These are phyloP conservation scores for Tuber borchii DNA, from an alignment of 495 filamentous ascomycete genomes.

Conservation along the genomic window DNA sequence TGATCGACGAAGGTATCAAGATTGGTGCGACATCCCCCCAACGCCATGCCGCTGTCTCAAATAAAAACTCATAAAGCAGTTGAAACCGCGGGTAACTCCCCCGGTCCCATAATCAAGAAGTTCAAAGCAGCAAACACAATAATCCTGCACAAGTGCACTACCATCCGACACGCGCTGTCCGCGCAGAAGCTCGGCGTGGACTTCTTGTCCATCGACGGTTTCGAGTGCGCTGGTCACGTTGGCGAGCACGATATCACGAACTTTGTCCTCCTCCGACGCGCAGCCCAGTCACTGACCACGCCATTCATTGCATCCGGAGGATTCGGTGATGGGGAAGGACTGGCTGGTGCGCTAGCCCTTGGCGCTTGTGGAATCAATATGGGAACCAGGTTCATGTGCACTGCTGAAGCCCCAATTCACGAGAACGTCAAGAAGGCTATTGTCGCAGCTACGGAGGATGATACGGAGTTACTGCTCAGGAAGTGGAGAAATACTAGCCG, in stretches of 20 bases:
- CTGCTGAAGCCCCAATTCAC: slow-evolving; percentile 86
- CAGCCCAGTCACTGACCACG: slow-evolving; percentile 72
- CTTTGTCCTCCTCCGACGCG: slow-evolving; percentile 83
- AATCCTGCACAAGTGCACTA: slow-evolving; percentile 96
- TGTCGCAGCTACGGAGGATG: slow-evolving; percentile 77
- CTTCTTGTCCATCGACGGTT: slow-evolving; percentile 93
- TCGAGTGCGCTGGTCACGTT: slow-evolving; percentile 95
- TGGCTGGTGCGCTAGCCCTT: slow-evolving; percentile 83
- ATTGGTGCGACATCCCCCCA: slow-evolving; percentile 46
- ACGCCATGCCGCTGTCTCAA: neutral
- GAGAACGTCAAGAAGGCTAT: slow-evolving; percentile 88
- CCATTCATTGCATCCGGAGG: slow-evolving; percentile 95
- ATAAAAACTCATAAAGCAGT: slow-evolving; percentile 46
- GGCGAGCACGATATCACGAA: slow-evolving; percentile 97
- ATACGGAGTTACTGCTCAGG: slow-evolving; percentile 80
- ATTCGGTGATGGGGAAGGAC: slow-evolving; percentile 88
- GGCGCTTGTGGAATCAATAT: slow-evolving; percentile 96
- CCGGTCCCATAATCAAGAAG: slow-evolving; percentile 81
- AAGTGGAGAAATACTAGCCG: slow-evolving; percentile 90
- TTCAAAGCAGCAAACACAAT: slow-evolving; percentile 72
- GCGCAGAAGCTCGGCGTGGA: slow-evolving; percentile 94
- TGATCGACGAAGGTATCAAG: slow-evolving; percentile 86
- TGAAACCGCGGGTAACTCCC: slow-evolving; percentile 93
- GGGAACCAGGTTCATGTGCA: slow-evolving; percentile 92
- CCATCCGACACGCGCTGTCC: slow-evolving; percentile 83